Evolutionary conservation across 164 flowering plant species (phyloP), one percentile per base, ranked within the genome.

Genomic region (Dillenia suffruticosa): DNA sequence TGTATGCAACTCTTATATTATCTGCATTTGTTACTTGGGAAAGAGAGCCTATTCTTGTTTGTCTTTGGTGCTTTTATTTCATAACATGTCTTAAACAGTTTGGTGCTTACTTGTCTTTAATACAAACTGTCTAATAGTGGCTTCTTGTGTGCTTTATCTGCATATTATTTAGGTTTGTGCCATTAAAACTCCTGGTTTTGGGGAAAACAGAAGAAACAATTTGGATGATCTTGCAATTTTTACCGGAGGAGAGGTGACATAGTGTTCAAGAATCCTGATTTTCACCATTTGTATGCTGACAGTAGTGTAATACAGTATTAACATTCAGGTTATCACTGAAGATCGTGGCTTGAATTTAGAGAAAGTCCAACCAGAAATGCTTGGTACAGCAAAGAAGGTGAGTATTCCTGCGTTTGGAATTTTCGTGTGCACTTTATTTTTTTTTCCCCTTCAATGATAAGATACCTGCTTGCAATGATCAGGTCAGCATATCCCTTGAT

Each of bases 151-250:
- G 56, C 8, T 44, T 52, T 69, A n/a, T 72, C 54, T 63, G 13
- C 58, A 24, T 44, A 63, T 22, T 48, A 12, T 63, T 51, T 62
- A 90, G 92, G 91, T 88, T 46, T 88, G 93, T 81, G 95, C 97
- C 56, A 74, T 91, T 44, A 91, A 91, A 72, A 81, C 97, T 76
- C 97, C 97, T 68, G 93, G 97, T 62, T 91, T 91, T 81, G 97
- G 97, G 60, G 95, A 91, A 40, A 91, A 73, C 63, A 85, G 91
- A 74, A 80, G 76, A 72, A 89, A 88, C 32, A 85, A 80, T 70
- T 71, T 91, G 57, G 88, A 86, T 54, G 97, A 91, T 77, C 84
- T 91, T 58, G 89, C 95, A 51, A 66, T 86, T 65, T 80, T 91
- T 57, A 91, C 90, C 32, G 97, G 97, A 48, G 95, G 84, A 67